Conservation (phyloP, 1,284 basidiomycete species). For the Cryptococcus deneoformans region DNA sequence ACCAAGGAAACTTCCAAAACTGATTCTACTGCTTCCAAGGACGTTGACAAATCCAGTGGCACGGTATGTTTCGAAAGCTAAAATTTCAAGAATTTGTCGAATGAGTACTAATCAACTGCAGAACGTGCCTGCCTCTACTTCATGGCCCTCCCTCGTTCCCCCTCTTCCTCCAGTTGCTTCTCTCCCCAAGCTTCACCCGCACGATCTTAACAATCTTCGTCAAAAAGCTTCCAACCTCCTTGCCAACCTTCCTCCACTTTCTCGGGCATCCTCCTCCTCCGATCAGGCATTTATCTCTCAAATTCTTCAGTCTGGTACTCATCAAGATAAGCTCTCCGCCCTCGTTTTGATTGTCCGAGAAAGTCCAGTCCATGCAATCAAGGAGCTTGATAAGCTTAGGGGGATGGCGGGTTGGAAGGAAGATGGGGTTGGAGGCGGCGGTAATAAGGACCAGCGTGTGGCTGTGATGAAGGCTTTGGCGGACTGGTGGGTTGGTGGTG, state of each 20-base stretch:
- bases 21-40: constrained; percentile 1
- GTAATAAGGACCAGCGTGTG: constrained; percentile 75
- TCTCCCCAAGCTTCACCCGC: constrained; percentile 18
- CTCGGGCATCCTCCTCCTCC: constrained; percentile 52
- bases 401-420: constrained; percentile 75
- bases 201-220: constrained; percentile 30
- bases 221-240: constrained; percentile 31
- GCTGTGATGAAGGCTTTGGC: constrained; percentile 86
- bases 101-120: neutral
- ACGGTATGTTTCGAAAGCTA: constrained; percentile 16
- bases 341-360: constrained; percentile 87
- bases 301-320: constrained; percentile 81
- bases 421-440: constrained; percentile 40
- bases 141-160: constrained; percentile 36
- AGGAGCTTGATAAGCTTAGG: constrained; percentile 72
- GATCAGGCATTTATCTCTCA: constrained; percentile 79
- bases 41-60: constrained; percentile 27
- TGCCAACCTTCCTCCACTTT: constrained; percentile 32
- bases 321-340: constrained; percentile 90
- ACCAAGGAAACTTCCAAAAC: constrained; percentile 2
- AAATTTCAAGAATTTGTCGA: too few species aligned
- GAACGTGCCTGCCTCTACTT: constrained; percentile 30
- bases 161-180: constrained; percentile 24
- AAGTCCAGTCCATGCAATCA: constrained; percentile 84
- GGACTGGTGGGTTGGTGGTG: constrained; percentile 96